phyloP scores from a whole-genome alignment of 2,329 filamentous ascomycete species.

The Ophiostoma tasmaniense region DNA sequence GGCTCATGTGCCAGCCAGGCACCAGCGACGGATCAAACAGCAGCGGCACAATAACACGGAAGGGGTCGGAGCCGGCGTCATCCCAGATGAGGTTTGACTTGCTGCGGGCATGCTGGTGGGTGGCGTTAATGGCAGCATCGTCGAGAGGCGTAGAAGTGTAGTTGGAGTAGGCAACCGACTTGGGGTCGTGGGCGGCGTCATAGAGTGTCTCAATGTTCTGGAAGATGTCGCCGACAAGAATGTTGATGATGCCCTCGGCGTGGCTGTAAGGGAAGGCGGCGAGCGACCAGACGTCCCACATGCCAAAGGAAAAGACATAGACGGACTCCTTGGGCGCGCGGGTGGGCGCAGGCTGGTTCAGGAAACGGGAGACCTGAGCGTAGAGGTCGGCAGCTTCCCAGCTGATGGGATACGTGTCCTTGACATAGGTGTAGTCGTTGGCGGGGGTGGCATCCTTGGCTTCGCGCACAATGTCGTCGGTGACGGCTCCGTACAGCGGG shows the following conservation, averaged over 20 bases:
- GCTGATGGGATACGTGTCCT: slow-evolving; percentile 35
- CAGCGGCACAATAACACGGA: slow-evolving; percentile 44
- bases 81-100: slow-evolving; percentile 21
- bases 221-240: slow-evolving; percentile 34
- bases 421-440: slow-evolving; percentile 37
- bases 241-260: slow-evolving; percentile 32
- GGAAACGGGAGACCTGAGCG: slow-evolving; percentile 38
- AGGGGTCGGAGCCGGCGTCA: slow-evolving; percentile 28
- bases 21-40: slow-evolving; percentile 46
- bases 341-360: slow-evolving; percentile 31
- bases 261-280: slow-evolving; percentile 36
- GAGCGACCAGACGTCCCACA: slow-evolving; percentile 47
- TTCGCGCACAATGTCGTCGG: slow-evolving; percentile 28
- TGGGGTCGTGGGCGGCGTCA: slow-evolving; percentile 32
- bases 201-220: slow-evolving; percentile 41
- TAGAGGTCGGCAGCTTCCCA: slow-evolving; percentile 34
- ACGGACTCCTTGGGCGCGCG: slow-evolving; percentile 38
- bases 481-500: slow-evolving; percentile 41
- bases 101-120: slow-evolving; percentile 1
- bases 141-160: slow-evolving; percentile 24
- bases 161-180: slow-evolving; percentile 39
- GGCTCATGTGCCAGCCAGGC: slow-evolving; percentile 42
- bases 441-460: slow-evolving; percentile 29
- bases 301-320: slow-evolving; percentile 46
- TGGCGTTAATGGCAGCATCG: slow-evolving; percentile 12